phyloP scores from a whole-genome alignment of 2,329 filamentous ascomycete species.

The Fusarium tupiense region DNA sequence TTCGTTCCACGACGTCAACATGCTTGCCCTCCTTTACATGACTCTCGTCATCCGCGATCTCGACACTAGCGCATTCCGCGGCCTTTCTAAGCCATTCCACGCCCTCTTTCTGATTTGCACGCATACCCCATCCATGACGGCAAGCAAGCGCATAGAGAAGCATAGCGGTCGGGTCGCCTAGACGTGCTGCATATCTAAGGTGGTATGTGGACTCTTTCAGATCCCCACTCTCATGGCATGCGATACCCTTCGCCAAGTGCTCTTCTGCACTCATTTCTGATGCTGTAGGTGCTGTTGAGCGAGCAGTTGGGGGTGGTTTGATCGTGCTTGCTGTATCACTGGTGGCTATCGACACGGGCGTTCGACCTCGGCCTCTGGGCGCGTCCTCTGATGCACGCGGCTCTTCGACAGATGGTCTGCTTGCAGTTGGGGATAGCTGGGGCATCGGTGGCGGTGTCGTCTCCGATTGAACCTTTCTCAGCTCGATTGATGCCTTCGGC shows the following conservation, averaged over 20 bases:
- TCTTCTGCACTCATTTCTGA: conserved; percentile 84
- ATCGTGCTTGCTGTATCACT: conserved; percentile 67
- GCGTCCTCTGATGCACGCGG: conserved; percentile 59
- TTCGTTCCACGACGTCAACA: conserved; percentile 74
- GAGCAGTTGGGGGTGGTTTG: conserved; percentile 51
- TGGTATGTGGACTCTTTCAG: conserved; percentile 97
- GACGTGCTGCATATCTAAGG: conserved; percentile 85
- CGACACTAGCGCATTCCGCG: conserved; percentile 82
- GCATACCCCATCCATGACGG: conserved; percentile 97
- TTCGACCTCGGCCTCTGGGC: conserved; percentile 58
- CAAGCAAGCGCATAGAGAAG: conserved; percentile 94
- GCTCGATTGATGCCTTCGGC: conserved; percentile 60
- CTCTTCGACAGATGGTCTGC: conserved; percentile 57
- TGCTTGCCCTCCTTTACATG: conserved; percentile 69
- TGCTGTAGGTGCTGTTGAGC: conserved; percentile 63
- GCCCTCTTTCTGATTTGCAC: conserved; percentile 87
- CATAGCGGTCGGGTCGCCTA: conserved; percentile 92
- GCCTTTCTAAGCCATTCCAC: conserved; percentile 93
- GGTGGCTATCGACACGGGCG: conserved; percentile 59
- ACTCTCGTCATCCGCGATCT: conserved; percentile 85
- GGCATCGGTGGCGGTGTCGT: conserved; percentile 50
- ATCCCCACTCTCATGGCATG: conserved; percentile 86
- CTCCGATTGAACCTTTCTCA: conserved; percentile 61
- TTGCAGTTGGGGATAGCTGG: conserved; percentile 57
- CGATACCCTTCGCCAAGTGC: conserved; percentile 89